Evolutionary conservation across 306 rosid species (phyloP).

Genomic region (Acmispon strigosus): DNA sequence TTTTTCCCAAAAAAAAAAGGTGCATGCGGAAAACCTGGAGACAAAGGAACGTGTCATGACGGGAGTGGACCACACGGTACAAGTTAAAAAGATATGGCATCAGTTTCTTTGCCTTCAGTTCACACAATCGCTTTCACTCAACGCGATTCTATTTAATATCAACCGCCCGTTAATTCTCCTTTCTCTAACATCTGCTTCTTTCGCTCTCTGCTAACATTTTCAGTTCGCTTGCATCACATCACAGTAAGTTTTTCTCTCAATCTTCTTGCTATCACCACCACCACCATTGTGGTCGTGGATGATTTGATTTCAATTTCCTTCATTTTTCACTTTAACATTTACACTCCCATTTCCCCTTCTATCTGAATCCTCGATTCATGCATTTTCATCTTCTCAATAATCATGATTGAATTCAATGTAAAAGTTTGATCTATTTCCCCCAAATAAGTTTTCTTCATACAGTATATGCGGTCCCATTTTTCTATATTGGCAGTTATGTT

Average conservation of each 20-base stretch:
- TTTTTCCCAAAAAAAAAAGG: background rate
- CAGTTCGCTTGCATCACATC: background rate
- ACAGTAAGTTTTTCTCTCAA: constrained; percentile 1
- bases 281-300: too few species aligned
- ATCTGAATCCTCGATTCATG: background rate
- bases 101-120: background rate
- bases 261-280: background rate
- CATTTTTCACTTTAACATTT: background rate
- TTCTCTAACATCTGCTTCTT: background rate
- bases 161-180: background rate
- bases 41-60: constrained; percentile 3
- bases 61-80: constrained; percentile 18
- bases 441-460: background rate
- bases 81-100: background rate
- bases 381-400: background rate
- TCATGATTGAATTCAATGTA: background rate
- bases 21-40: background rate
- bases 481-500: background rate
- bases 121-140: background rate
- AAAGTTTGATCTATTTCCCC: background rate
- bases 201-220: background rate
- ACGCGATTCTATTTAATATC: background rate
- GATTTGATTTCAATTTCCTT: background rate
- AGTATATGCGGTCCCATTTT: background rate
- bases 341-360: background rate